Percentiles rank a stretch among this genome's conserved stretches.
Conservation (phyloP, 192 early-diverging fungal species). For the Coemansia sp. region DNA sequence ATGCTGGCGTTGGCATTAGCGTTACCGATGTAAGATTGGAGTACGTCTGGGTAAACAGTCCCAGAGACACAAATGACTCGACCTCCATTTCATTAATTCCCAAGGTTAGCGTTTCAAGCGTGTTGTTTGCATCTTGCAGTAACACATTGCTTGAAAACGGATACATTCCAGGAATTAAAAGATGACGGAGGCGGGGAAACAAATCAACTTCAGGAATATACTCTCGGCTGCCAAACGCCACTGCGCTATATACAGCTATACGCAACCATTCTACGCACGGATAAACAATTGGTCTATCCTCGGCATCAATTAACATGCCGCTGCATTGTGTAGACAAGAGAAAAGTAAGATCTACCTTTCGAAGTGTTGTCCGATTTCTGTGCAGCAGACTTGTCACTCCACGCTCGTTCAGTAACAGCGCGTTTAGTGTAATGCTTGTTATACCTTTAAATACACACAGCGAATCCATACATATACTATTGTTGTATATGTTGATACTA, state of each 20-base stretch:
- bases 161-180: slow-evolving; percentile 10
- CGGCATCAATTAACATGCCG: neutral
- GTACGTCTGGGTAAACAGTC: neutral
- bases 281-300: neutral
- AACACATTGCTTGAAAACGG: slow-evolving; percentile 14
- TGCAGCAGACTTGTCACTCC: neutral
- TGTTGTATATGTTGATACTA: neutral
- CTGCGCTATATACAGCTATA: slow-evolving; percentile 8
- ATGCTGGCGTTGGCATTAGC: neutral
- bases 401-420: neutral
- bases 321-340: neutral
- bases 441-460: neutral
- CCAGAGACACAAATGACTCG: neutral
- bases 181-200: slow-evolving; percentile 11
- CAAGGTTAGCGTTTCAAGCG: neutral
- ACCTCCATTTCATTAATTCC: neutral
- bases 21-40: neutral
- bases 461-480: neutral
- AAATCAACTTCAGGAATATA: neutral
- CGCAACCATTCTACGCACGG: slow-evolving; percentile 9
- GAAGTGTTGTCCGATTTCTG: neutral
- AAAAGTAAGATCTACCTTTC: neutral
- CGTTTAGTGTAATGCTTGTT: neutral
- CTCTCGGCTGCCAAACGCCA: neutral
- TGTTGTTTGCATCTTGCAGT: neutral